Evolutionary conservation across 1,284 basidiomycete species (phyloP), one percentile per base, ranked within the genome.

Genomic region (Megacollybia platyphylla): DNA sequence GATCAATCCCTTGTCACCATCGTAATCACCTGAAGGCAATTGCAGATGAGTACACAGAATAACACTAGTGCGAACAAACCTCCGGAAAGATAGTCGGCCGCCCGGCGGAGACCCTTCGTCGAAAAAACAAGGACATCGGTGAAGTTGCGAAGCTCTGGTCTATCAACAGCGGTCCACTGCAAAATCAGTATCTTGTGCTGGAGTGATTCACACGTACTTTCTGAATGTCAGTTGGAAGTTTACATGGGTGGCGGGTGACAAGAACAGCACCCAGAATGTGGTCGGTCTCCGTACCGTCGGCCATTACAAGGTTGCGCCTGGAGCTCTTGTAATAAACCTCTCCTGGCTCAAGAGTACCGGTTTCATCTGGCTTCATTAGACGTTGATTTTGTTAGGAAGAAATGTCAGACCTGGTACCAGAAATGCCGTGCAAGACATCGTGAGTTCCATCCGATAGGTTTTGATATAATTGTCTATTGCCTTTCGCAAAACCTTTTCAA

Each of bases 221-320:
- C 46, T 68, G 71, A 7, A 67, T 58, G 49, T 76, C 73, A 1
- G 67, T 72, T 1, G 73, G 71, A 5, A 76, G 49, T 50, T 71
- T 72, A 52, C 72, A 75, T 18, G 73, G 73, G 53, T 74, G 60
- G 9, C 72, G 57, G 3, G 67, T 68, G 7, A 75, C 51, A 36
- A 74, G 52, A 13, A 71, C 66, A 44, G 63, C 60, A 0, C 72
- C 71, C 17, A 63, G 39, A 8, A 71, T 46, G 24, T 64, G 57
- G 45, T 73, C 65, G 1, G 64, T 66, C 31, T 59, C 54, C 2
- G 59, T 53, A 2, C 65, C 70, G 52, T 70, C 63, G 9, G 49
- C 47, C 5, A 50, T 57, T 31, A 52, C 45, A 11, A 76, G 54
- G 39, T 63, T 59, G 4, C 59, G 51, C 9, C 50, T 47, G 5